A percentile compares a stretch with the other conserved stretches of the same genome.
Conservation (phyloP, 306 rosid genomes). For the Casuarina glauca region DNA sequence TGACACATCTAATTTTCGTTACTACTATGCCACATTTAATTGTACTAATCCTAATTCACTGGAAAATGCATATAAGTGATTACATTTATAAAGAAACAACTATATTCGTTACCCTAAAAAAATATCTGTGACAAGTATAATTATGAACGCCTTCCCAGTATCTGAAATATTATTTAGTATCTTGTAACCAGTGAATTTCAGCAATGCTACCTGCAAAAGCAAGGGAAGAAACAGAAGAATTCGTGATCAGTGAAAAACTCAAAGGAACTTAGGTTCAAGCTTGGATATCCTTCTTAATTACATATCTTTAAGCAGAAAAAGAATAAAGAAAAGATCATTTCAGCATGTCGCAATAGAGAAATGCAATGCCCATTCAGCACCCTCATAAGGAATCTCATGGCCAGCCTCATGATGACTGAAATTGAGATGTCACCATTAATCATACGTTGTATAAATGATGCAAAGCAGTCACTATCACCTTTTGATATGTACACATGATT, state of each 20-base stretch:
- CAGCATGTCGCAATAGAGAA: neutral
- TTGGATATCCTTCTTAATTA: neutral
- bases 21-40: neutral
- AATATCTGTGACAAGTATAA: constrained; percentile 84
- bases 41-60: neutral
- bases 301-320: neutral
- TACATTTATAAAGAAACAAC: constrained; percentile 16
- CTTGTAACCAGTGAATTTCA: constrained; percentile 95
- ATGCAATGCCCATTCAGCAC: neutral
- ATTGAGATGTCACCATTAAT: neutral
- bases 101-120: constrained; percentile 77
- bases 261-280: neutral
- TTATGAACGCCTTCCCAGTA: constrained; percentile 93
- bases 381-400: neutral
- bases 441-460: neutral
- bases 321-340: neutral
- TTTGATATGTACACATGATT: neutral
- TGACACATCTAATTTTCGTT: neutral
- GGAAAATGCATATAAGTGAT: neutral
- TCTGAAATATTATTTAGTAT: constrained; percentile 86
- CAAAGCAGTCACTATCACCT: neutral
- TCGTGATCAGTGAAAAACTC: constrained; percentile 12
- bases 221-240: constrained; percentile 31
- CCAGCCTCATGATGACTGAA: neutral
- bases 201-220: constrained; percentile 91